Evolutionary conservation across 495 filamentous ascomycete genomes (phyloP).

Genomic region (Peziza echinospora): DNA sequence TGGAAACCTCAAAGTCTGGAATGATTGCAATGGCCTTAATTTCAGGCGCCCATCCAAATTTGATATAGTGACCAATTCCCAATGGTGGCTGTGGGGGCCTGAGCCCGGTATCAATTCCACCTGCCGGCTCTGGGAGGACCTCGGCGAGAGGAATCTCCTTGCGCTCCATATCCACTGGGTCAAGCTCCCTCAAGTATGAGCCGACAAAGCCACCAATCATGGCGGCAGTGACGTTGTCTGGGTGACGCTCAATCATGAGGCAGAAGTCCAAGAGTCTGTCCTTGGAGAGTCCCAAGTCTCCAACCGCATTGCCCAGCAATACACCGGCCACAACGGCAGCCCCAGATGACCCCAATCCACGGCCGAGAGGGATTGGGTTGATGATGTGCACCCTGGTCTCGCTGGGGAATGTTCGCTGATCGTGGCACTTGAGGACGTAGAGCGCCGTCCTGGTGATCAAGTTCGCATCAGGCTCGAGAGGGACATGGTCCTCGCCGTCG

Average conservation of each 20-base stretch:
- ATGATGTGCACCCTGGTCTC: conserved; percentile 80
- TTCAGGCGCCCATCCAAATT: conserved; percentile 74
- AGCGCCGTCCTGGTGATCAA: conserved; percentile 77
- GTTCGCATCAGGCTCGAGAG: conserved; percentile 56
- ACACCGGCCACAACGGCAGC: conserved; percentile 91
- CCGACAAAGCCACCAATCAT: conserved; percentile 94
- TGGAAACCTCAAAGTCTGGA: conserved; percentile 80
- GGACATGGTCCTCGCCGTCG: conserved; percentile 49
- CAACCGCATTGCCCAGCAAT: conserved; percentile 72
- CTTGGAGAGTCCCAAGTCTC: conserved; percentile 52
- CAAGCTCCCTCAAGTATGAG: conserved; percentile 76
- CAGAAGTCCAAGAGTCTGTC: conserved; percentile 82
- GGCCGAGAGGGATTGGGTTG: conserved; percentile 78
- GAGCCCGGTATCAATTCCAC: conserved; percentile 67
- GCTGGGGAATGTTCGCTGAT: conserved; percentile 53
- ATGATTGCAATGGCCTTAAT: conserved; percentile 92
- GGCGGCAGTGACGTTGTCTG: conserved; percentile 89
- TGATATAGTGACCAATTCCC: conserved; percentile 79
- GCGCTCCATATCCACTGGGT: conserved; percentile 60
- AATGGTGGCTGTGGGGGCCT: conserved; percentile 68
- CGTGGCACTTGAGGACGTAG: conserved; percentile 82
- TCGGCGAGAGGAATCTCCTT: conserved; percentile 91
- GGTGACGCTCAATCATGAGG: conserved; percentile 91
- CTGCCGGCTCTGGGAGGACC: conserved; percentile 66
- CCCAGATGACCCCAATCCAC: conserved; percentile 78